Evolutionary conservation across 208 protist species (phyloP), one percentile per base, ranked within the genome.

Genomic region (Trypanosoma lewisi): DNA sequence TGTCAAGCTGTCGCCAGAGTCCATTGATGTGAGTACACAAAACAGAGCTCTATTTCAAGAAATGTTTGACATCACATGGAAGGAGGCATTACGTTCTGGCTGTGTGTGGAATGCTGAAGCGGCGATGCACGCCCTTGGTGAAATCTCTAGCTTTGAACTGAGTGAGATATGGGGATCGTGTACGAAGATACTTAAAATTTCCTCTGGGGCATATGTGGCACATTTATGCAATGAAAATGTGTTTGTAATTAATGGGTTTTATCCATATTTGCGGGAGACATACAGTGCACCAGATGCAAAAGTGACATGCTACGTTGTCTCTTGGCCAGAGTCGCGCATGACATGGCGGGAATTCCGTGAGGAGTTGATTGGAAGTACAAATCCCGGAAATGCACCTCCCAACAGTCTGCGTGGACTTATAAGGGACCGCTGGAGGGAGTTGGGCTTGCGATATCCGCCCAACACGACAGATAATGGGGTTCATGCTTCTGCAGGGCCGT

Each of bases 181-280:
- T 28, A 39, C 50, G 23, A 60, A 59, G 19, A 72, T 55, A 16
- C n/a, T 79, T 39, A 77, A 81, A 71, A 42, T 85, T 25, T 47
- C 30, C 28, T 49, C 75, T 54, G 86, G 86, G n/a, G 80, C 82
- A 31, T 89, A 87, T 52, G 73, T 78, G 21, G 66, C 41, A 44
- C 47, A 59, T 25, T 73, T 65, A 17, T 55, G 16, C 37, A 55
- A 55, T 28, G 66, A 74, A 23, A 36, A 58, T 36, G 68, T 75
- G 19, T 94, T 72, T 64, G 70, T 94, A 8, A 75, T 92, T 63
- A 95, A 95, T 67, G 88, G 85, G 37, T 92, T 93, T 67, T 95
- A 89, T 68, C 78, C 75, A 16, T 74, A 75, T 39, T 57, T 89
- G 41, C 70, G 77, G 16, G 62, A 71, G 14, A 70, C 61, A 45